Base-by-base conservation (phyloP, 78 protist genomes). In the Diacronema lutheri region DNA sequence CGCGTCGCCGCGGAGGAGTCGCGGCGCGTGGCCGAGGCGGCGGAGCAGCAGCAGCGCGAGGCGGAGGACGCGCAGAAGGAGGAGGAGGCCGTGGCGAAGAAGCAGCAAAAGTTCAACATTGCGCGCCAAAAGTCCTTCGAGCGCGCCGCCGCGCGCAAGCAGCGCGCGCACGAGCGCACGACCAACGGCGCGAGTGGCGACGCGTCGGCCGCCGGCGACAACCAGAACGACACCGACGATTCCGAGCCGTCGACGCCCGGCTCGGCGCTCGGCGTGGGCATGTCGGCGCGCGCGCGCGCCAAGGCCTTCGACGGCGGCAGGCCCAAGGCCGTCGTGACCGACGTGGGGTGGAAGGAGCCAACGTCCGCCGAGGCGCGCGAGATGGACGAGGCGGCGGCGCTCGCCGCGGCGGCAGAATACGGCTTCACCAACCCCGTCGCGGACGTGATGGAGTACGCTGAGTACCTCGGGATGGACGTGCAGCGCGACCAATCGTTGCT, bases 381-480 rank as follows among this genome's bases (percentile, higher is more conserved):
- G 50, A 3, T 44, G 16, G 50, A 44, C 50, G 50, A 44, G 50
- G 50, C 50, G 16, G 50, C 50, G 16, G 50, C 50, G 50, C 50
- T 9, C 16, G 50, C 50, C 50, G 50, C 50, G 50, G 41, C 50
- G 79, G 31, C 57, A 35, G 55, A 71, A 58, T 71, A 71, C 79
- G 79, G 41, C 79, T 71, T 71, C 79, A 71, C 41, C n/a, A 38
- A 56, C 79, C 50, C 79, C 0, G 79, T 41, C 14, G 3, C 41
- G 29, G 79, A 71, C 20, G 79, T 71, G 56, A 57, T 71, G 37
- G 79, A 71, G 79, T 71, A 71, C 57, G 79, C 79, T 1, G 79
- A 71, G 79, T 71, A 71, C 35, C 35, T 71, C 58, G 79, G 79
- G 33, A 71, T 71, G 79, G 79, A 71, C 79, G 41, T 71, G 55